Conservation (phyloP, 768 basidiomycete species). For the Clathrus columnatus region DNA sequence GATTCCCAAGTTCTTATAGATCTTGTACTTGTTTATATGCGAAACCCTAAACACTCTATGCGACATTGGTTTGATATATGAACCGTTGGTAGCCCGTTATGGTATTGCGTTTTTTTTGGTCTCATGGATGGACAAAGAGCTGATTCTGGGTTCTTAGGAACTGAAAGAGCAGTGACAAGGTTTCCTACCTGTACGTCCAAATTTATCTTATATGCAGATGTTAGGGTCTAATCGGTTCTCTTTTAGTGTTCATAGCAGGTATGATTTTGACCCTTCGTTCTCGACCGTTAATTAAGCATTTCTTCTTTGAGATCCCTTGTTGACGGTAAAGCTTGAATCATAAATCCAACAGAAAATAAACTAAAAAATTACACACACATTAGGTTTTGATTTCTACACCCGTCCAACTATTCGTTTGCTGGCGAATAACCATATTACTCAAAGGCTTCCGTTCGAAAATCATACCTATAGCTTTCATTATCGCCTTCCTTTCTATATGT, state of each 20-base stretch:
- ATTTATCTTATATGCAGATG: not conserved
- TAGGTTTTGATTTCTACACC: constrained; percentile 35
- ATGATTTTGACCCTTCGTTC: not conserved
- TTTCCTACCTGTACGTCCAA: constrained; percentile 8
- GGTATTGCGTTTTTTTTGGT: not conserved
- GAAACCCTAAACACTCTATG: constrained; percentile 13
- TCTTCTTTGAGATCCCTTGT: not conserved
- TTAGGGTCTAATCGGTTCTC: not conserved
- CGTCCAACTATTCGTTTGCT: constrained; percentile 23
- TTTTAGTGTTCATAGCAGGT: constrained; percentile 15
- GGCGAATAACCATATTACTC: constrained; percentile 23
- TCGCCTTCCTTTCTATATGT: constrained; percentile 13
- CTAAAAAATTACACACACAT: not conserved
- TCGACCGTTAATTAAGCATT: not conserved
- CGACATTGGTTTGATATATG: constrained; percentile 13
- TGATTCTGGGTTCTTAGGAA: not conserved
- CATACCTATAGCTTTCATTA: constrained; percentile 8
- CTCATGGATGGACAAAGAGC: not conserved
- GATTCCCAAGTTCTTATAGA: not conserved
- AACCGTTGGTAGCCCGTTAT: constrained; percentile 7
- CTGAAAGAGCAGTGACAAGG: constrained; percentile 8
- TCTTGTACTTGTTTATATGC: constrained; percentile 10
- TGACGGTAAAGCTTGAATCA: not conserved
- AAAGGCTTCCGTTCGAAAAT: constrained; percentile 15
- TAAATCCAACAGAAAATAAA: no score